These are phyloP conservation scores for Dendrobium nobile DNA, from an alignment of 106 monocot species.

Conservation along the genomic window DNA sequence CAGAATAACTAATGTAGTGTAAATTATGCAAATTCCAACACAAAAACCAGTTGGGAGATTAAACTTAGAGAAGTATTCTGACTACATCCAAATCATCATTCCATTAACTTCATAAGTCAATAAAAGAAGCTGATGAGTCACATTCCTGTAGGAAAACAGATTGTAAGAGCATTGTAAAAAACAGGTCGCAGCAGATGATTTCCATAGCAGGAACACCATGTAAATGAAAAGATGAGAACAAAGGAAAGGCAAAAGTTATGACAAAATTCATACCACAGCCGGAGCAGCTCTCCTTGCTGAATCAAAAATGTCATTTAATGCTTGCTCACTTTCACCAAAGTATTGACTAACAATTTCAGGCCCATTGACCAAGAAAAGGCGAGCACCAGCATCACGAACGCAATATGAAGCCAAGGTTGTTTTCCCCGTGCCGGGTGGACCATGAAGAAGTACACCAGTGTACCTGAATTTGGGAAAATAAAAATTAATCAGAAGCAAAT, in stretches of 20 bases:
- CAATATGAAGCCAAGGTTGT: constrained; percentile 72
- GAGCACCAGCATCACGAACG: constrained; percentile 49
- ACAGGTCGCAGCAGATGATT: neutral
- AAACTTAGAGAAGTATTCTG: neutral
- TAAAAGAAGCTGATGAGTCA: neutral
- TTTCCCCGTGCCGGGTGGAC: constrained; percentile 97
- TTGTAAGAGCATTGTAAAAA: neutral
- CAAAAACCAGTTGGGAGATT: neutral
- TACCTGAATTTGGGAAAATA: constrained; percentile 37
- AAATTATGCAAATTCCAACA: neutral
- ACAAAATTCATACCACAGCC: constrained; percentile 69
- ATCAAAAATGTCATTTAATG: constrained; percentile 59
- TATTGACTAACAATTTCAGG: constrained; percentile 92
- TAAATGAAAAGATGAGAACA: neutral
- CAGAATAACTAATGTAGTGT: neutral
- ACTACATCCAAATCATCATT: neutral
- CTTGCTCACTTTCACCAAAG: constrained; percentile 90
- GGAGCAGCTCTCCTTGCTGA: constrained; percentile 71
- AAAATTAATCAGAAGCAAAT: neutral
- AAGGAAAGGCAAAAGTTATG: neutral
- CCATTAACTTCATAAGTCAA: neutral
- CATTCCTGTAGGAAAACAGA: neutral
- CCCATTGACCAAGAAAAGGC: constrained; percentile 74
- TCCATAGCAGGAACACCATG: neutral
- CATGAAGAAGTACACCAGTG: constrained; percentile 90